Base-by-base conservation (phyloP, 768 basidiomycete genomes). In the Solioccasus polychromus region DNA sequence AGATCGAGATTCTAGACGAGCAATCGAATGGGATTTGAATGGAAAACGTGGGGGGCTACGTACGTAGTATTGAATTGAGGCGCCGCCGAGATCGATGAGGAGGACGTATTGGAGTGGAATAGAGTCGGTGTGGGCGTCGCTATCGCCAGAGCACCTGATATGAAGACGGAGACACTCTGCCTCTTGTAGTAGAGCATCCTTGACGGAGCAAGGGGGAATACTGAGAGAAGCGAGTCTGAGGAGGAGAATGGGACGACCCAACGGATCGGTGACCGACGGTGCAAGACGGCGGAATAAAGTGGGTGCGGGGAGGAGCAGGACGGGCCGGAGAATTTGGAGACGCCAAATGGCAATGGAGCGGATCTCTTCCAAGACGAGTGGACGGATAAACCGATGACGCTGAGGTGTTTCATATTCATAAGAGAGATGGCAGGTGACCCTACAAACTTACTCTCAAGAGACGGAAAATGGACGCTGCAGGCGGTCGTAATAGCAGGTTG, bases 301-400 rank as follows among this genome's bases (percentile, higher is more conserved):
- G 54, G 47, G 52, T 50, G 40, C 53, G 59, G 44, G 60, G 58
- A 44, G 52, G 52, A 45, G 53, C 24, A 70, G 72, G 69, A 68
- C 66, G 48, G 77, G 61, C 45, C 70, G 71, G 42, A 63, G 65
- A 12, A 42, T 35, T 22, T n/a, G 57, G 18, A 54, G 57, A 44
- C 84, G 78, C 83, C 83, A 85, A 41, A 76, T 56, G 15, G 84
- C 64, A 45, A 68, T 76, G 54, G 74, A 71, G 42, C 75, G 72
- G 29, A 82, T 68, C 26, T 78, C 74, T 66, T 84, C 78, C 56
- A 85, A 60, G 17, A 82, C 72, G 50, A 84, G 80, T 1, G 82
- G 78, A 41, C 70, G 69, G 30, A 75, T 81, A 52, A 85, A 88
- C 48, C 78, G 75, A 60, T 87, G 80, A 52, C 82, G 77, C 86